Evolutionary conservation across 441 rosid genomes (phyloP), one percentile per base, ranked within the genome.

Genomic region (Adansonia grandidieri): DNA sequence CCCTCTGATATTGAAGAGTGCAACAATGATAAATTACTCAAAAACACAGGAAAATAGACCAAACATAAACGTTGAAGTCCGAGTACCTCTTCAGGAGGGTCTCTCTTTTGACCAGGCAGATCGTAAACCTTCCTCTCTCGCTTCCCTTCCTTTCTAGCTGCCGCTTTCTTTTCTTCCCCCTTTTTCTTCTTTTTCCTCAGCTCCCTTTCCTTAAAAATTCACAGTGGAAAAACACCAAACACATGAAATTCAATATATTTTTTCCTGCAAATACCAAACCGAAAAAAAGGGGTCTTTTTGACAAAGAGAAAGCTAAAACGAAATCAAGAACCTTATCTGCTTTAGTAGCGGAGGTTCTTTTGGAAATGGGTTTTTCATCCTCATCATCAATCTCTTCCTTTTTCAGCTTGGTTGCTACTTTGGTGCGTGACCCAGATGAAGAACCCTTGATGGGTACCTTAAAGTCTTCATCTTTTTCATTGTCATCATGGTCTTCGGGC

Each of bases 61-160:
- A 20, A 8, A 14, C 65, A 13, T 57, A 13, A 42, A 14, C 60
- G 20, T 19, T 56, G 56, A 67, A 62, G 17, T 9, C 15, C 40
- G 51, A 2, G 13, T 82, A 93, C 99, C 91, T 92, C 95, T 71
- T 88, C 91, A 6, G 98, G 98, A 68, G 88, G 87, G 71, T 91
- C 94, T 47, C 93, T 88, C 90, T 89, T 94, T 86, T 93, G 99
- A 78, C 97, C 97, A 66, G 97, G 97, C 82, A 96, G 85, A 82
- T 87, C 90, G 80, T 85, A 96, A 3, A 93, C 92, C 82, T 93
- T 94, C 89, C 15, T 96, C 87, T 87, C 97, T 83, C 76, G 92
- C 86, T 82, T 90, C 58, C 82, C 88, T 79, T 82, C 80, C 76
- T 84, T 79, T 72, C 56, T 70, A 7, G 74, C 58, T 40, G 70